Evolutionary conservation across 2,329 filamentous ascomycete species (phyloP).

Genomic region (Cladophialophora psammophila): DNA sequence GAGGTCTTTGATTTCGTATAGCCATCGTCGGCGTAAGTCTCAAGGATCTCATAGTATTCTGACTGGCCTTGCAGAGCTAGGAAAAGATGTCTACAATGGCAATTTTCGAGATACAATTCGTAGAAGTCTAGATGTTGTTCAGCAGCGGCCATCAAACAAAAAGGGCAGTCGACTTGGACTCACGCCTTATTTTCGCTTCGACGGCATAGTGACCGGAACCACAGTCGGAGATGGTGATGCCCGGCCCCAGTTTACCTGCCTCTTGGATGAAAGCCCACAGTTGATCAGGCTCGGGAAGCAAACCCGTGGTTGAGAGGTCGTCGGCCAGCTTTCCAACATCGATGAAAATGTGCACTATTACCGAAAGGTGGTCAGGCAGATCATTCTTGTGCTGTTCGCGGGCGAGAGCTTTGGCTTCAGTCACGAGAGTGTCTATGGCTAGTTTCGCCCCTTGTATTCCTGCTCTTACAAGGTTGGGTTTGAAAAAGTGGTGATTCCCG

Average conservation of each 20-base stretch:
- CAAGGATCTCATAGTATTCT: slow-evolving; percentile 34
- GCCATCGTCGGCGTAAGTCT: slow-evolving; percentile 36
- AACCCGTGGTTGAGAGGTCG: slow-evolving; percentile 29
- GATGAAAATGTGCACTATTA: slow-evolving; percentile 35
- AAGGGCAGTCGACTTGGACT: not conserved
- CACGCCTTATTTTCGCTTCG: slow-evolving; percentile 31
- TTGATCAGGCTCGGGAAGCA: slow-evolving; percentile 26
- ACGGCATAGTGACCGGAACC: slow-evolving; percentile 26
- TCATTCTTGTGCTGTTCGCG: slow-evolving; percentile 36
- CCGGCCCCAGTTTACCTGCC: slow-evolving; percentile 22
- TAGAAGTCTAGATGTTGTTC: slow-evolving; percentile 34
- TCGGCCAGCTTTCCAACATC: slow-evolving; percentile 33
- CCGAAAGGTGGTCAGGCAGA: slow-evolving; percentile 30
- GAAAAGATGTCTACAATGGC: slow-evolving; percentile 37
- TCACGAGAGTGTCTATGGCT: slow-evolving; percentile 22
- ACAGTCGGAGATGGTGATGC: slow-evolving; percentile 35
- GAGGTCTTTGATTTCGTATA: slow-evolving; percentile 36
- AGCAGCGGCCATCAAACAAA: slow-evolving; percentile 9
- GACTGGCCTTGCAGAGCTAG: slow-evolving; percentile 33
- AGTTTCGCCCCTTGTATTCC: slow-evolving; percentile 27
- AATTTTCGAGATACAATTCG: slow-evolving; percentile 37
- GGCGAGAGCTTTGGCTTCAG: slow-evolving; percentile 30
- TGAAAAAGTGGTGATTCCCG: slow-evolving; percentile 36
- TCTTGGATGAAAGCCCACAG: slow-evolving; percentile 35
- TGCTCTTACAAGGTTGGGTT: slow-evolving; percentile 23